These are phyloP conservation scores for Debaryomyces sp. DNA, from an alignment of 1,139 yeast genomes.

Conservation along the genomic window DNA sequence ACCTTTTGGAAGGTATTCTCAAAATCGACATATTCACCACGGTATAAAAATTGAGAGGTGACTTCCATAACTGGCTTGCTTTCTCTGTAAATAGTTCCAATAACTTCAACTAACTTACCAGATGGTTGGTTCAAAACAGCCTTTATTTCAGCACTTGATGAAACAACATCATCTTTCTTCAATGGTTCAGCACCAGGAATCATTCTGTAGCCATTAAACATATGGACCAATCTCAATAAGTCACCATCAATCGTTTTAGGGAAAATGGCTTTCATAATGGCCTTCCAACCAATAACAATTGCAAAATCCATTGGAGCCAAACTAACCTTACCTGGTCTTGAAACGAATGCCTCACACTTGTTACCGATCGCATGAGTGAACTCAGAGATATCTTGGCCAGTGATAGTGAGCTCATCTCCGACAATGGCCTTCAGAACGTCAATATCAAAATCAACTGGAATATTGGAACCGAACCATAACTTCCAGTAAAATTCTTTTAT, in stretches of 20 bases:
- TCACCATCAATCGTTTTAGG: slow-evolving; percentile 97
- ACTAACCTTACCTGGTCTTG: slow-evolving; percentile 80
- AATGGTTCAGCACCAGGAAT: slow-evolving; percentile 89
- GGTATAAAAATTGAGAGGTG: slow-evolving; percentile 91
- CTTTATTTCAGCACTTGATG: slow-evolving; percentile 80
- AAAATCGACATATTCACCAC: slow-evolving; percentile 87
- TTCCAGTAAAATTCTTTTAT: slow-evolving; percentile 97
- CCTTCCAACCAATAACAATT: slow-evolving; percentile 97
- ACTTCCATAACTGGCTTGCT: slow-evolving; percentile 89
- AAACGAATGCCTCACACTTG: slow-evolving; percentile 93
- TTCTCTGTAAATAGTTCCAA: slow-evolving; percentile 83
- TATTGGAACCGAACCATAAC: slow-evolving; percentile 83
- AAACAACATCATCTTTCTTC: slow-evolving; percentile 83
- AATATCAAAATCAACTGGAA: slow-evolving; percentile 61
- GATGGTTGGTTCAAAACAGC: slow-evolving; percentile 89
- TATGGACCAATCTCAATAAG: slow-evolving; percentile 86
- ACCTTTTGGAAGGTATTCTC: slow-evolving; percentile 91
- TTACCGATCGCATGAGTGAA: slow-evolving; percentile 97
- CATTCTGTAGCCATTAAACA: slow-evolving; percentile 95
- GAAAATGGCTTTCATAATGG: slow-evolving; percentile 95
- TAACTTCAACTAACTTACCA: slow-evolving; percentile 95
- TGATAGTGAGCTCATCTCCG: slow-evolving; percentile 72
- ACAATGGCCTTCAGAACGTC: slow-evolving; percentile 70
- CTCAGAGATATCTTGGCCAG: slow-evolving; percentile 81
- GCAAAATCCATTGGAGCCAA: slow-evolving; percentile 99